A percentile compares a stretch with the other conserved stretches of the same genome.
Conservation (phyloP, 345 rosid species). For the Gossypium ekmanianum region DNA sequence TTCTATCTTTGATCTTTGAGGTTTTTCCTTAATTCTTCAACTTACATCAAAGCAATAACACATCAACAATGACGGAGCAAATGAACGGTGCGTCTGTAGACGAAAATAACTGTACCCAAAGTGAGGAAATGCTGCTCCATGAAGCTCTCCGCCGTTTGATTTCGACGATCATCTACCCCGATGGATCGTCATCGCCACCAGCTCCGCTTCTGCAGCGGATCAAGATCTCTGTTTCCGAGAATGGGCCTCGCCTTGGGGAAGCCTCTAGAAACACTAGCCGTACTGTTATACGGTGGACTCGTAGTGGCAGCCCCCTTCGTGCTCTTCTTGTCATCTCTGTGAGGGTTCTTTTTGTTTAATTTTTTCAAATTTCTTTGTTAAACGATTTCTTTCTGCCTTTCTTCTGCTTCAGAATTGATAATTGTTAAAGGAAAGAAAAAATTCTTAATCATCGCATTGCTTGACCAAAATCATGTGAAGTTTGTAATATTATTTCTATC, state of each 20-base stretch:
- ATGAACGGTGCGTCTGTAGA: constrained; percentile 23
- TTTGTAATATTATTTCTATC: background rate
- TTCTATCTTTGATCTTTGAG: background rate
- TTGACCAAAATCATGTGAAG: background rate
- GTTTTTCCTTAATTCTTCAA: background rate
- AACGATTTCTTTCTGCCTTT: background rate
- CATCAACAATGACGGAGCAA: background rate
- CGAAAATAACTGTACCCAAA: background rate
- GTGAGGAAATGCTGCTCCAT: constrained; percentile 41
- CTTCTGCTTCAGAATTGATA: background rate
- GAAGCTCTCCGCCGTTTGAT: constrained; percentile 44
- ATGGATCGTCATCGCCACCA: constrained; percentile 26
- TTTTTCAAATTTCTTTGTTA: background rate
- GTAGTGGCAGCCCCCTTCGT: constrained; percentile 74
- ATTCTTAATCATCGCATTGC: background rate
- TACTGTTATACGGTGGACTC: constrained; percentile 64
- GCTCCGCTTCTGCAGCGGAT: constrained; percentile 51
- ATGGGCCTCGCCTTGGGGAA: constrained; percentile 47
- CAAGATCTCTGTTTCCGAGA: constrained; percentile 41
- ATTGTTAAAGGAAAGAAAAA: too few relatives aligned
- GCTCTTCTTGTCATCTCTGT: constrained; percentile 76
- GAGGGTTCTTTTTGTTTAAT: constrained; percentile 18
- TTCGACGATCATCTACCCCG: constrained; percentile 48
- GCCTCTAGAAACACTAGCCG: constrained; percentile 50
- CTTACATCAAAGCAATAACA: background rate